Evolutionary conservation across 2,329 filamentous ascomycete species (phyloP).

Genomic region (Cladosporium austrohemisphaericum): DNA sequence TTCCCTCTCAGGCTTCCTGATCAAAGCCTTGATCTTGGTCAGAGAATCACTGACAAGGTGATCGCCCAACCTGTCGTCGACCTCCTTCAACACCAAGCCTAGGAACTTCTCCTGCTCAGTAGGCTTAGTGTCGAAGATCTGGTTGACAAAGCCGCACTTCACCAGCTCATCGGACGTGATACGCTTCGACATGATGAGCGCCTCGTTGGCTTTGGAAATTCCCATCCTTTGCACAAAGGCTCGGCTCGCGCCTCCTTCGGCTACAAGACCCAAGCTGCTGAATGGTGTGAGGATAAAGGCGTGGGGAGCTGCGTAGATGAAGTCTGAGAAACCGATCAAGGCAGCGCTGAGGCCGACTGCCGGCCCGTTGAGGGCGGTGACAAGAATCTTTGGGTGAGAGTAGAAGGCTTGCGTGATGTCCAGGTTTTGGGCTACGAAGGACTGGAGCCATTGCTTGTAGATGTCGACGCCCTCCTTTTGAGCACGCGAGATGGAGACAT

Average conservation of each 20-base stretch:
- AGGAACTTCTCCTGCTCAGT: slow-evolving; percentile 67
- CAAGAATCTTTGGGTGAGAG: slow-evolving; percentile 87
- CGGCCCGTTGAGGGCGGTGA: slow-evolving; percentile 88
- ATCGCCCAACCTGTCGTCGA: slow-evolving; percentile 73
- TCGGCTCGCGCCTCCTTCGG: slow-evolving; percentile 77
- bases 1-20: slow-evolving; percentile 69
- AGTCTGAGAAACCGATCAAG: slow-evolving; percentile 78
- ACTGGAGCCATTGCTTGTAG: slow-evolving; percentile 60
- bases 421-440: slow-evolving; percentile 81
- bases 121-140: slow-evolving; percentile 61
- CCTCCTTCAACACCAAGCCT: slow-evolving; percentile 68
- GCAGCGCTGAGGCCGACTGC: slow-evolving; percentile 85
- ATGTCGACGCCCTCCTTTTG: slow-evolving; percentile 36
- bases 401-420: slow-evolving; percentile 88
- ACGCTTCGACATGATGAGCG: slow-evolving; percentile 81
- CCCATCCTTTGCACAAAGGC: slow-evolving; percentile 79
- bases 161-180: slow-evolving; percentile 72
- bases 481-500: slow-evolving; percentile 59
- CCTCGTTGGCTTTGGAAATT: slow-evolving; percentile 80
- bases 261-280: slow-evolving; percentile 80
- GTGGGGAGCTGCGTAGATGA: slow-evolving; percentile 80
- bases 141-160: slow-evolving; percentile 77
- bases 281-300: slow-evolving; percentile 90
- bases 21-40: slow-evolving; percentile 78
- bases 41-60: slow-evolving; percentile 79